Evolutionary conservation across 176 grass and related monocot species (phyloP).

Genomic region (Oryza meyeriana): DNA sequence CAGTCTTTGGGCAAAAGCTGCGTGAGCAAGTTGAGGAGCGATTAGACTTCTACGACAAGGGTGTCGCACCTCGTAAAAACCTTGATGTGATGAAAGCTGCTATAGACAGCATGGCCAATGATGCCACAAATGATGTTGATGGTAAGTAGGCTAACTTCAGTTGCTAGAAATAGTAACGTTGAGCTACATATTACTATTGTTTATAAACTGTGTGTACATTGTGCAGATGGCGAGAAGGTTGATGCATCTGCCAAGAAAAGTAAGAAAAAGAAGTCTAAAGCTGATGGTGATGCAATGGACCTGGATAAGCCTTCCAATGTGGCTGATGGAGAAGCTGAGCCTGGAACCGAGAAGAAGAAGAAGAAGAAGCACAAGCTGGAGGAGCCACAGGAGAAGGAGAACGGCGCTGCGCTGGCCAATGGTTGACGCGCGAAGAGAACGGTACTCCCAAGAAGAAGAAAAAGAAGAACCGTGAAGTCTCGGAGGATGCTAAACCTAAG

Average conservation of each 20-base stretch:
- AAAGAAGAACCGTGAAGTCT: constrained; percentile 45
- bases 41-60: constrained; percentile 94
- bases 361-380: constrained; percentile 69
- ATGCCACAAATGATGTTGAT: constrained; percentile 24
- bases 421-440: constrained; percentile 36
- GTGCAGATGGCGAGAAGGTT: constrained; percentile 29
- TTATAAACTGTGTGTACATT: not conserved
- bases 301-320: constrained; percentile 36
- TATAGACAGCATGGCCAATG: constrained; percentile 49
- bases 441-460: constrained; percentile 64
- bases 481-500: constrained; percentile 38
- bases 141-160: constrained; percentile 20
- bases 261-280: constrained; percentile 64
- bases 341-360: constrained; percentile 59
- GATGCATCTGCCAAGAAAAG: constrained; percentile 54
- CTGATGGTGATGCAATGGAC: constrained; percentile 53
- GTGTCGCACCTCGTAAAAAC: constrained; percentile 86
- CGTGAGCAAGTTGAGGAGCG: constrained; percentile 97
- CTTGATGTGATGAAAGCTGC: constrained; percentile 94
- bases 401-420: not conserved
- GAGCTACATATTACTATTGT: not conserved
- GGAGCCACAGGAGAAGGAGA: constrained; percentile 32
- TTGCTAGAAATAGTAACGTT: not conserved
- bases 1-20: constrained; percentile 79
- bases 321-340: constrained; percentile 50